Evolutionary conservation across 2,329 filamentous ascomycete genomes (phyloP).

Genomic region (Pseudohalonectria lignicola): DNA sequence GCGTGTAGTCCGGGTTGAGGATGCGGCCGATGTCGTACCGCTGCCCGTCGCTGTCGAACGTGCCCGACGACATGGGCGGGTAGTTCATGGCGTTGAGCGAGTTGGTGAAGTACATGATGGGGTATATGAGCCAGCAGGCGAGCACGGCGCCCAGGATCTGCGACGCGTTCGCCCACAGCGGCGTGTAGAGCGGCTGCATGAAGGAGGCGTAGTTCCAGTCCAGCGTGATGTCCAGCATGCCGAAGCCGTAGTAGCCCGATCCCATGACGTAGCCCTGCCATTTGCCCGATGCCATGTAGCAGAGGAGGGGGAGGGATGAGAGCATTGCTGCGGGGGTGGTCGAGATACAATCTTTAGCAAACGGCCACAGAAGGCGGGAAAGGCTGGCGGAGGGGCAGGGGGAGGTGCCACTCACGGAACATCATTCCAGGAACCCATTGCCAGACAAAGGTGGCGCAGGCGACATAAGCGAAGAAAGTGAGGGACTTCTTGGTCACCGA

Average conservation of each 20-base stretch:
- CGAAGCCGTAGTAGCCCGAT: conserved; percentile 17
- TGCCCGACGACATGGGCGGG: conserved; percentile 13
- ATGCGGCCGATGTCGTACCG: conserved; percentile 16
- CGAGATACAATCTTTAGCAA: too few relatives aligned
- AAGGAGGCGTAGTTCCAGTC: conserved; percentile 17
- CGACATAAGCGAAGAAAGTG: conserved; percentile 15
- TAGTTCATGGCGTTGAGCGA: conserved; percentile 9
- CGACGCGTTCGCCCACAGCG: conserved; percentile 11
- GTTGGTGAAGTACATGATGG: conserved; percentile 13
- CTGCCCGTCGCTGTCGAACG: conserved; percentile 13
- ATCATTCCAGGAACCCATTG: conserved; percentile 20
- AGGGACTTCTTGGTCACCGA: conserved; percentile 15
- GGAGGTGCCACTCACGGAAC: conserved; percentile 11
- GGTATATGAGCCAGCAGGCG: conserved; percentile 11
- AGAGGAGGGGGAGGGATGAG: conserved; percentile 13
- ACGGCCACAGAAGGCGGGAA: too few relatives aligned
- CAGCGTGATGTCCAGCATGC: conserved; percentile 16
- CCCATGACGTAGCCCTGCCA: conserved; percentile 18
- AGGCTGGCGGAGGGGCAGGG: conserved; percentile 10
- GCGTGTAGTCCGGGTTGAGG: conserved; percentile 13
- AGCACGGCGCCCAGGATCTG: conserved; percentile 9
- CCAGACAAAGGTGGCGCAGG: conserved; percentile 14
- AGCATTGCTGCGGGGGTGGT: conserved; percentile 10
- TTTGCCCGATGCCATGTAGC: conserved; percentile 19
- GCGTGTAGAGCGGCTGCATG: conserved; percentile 10